A percentile compares a stretch with the other conserved stretches of the same genome.
Conservation (phyloP, 805 yeast genomes). For the Yarrowia hollandica region DNA sequence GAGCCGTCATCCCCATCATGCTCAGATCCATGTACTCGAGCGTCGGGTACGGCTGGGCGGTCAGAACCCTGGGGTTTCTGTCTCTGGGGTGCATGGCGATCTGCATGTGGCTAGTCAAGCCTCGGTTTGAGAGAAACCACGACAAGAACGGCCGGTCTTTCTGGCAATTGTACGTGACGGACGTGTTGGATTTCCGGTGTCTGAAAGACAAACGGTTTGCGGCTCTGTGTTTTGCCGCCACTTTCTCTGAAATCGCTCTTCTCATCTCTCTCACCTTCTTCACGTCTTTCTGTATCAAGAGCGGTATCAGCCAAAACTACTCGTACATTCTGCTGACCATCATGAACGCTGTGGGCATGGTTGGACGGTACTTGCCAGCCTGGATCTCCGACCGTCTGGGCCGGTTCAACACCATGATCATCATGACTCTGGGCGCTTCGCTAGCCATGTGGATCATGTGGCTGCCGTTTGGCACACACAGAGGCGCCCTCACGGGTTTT, state of each 20-base stretch:
- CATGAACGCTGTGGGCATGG: conserved; percentile 45
- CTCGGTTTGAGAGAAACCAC: conserved; percentile 43
- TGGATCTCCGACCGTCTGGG: conserved; percentile 51
- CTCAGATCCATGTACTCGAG: conserved; percentile 51
- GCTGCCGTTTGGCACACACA: conserved; percentile 47
- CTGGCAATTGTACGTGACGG: conserved; percentile 26
- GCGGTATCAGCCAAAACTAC: conserved; percentile 46
- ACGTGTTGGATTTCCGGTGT: conserved; percentile 27
- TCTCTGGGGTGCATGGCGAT: conserved; percentile 45
- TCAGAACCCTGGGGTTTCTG: conserved; percentile 54
- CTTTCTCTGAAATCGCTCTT: conserved; percentile 51
- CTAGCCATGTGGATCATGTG: conserved; percentile 45
- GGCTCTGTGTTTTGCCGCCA: conserved; percentile 47
- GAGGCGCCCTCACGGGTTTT: conserved; percentile 47
- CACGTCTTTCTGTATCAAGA: conserved; percentile 54
- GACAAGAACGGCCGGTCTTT: background rate
- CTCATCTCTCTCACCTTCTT: conserved; percentile 52
- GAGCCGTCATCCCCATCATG: conserved; percentile 56
- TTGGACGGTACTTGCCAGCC: conserved; percentile 51
- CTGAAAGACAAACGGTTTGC: conserved; percentile 49
- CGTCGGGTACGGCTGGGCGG: conserved; percentile 62
- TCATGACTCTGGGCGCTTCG: conserved; percentile 41
- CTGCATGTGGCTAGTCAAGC: conserved; percentile 46
- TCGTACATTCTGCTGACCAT: conserved; percentile 53
- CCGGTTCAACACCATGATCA: conserved; percentile 52